Conservation (phyloP, 371 early-diverging fungal genomes). For the Mucor lusitanicus region DNA sequence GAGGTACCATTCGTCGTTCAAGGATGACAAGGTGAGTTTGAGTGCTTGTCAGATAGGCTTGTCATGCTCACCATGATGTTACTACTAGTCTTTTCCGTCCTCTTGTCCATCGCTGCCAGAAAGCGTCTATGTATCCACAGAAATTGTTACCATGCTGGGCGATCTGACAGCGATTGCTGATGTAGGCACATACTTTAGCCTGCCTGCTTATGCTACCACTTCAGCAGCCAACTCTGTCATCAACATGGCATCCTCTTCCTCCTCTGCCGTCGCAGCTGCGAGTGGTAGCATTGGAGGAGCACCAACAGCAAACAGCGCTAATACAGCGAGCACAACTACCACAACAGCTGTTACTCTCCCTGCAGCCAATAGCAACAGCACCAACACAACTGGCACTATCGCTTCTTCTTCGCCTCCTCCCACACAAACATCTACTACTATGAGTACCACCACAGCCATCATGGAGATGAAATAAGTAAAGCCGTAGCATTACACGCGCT, state of each 20-base stretch:
- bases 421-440: background rate
- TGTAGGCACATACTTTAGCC: constrained; percentile 48
- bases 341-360: background rate
- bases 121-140: constrained; percentile 32
- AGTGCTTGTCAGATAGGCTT: background rate
- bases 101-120: constrained; percentile 44
- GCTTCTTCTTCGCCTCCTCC: background rate
- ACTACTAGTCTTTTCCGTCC: constrained; percentile 33
- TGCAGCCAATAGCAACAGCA: background rate
- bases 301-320: background rate
- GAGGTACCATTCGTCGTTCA: constrained; percentile 59
- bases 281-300: background rate
- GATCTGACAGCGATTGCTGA: constrained; percentile 43
- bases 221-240: background rate
- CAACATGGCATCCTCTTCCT: background rate
- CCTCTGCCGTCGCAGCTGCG: background rate
- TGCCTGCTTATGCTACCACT: constrained; percentile 31
- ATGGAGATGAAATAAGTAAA: background rate
- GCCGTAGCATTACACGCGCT: too few species aligned
- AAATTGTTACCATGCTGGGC: constrained; percentile 41
- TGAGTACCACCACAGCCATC: background rate
- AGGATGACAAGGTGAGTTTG: constrained; percentile 60
- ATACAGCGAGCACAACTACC: background rate
- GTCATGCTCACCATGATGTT: background rate
- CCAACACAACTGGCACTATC: background rate